phyloP scores from a whole-genome alignment of 2,329 filamentous ascomycete genomes.

The Fusarium chaquense region DNA sequence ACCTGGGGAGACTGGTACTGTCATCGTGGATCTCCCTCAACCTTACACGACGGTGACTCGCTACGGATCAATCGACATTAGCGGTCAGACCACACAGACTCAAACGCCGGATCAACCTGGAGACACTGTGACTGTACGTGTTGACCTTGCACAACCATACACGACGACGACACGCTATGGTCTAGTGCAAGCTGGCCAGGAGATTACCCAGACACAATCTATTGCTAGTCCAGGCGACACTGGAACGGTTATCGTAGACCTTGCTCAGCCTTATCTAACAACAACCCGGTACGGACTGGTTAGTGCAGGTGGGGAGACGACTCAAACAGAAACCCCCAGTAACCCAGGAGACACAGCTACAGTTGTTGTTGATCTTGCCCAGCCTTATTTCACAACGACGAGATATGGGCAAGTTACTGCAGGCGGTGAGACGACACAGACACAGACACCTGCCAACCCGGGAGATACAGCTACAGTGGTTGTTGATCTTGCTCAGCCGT shows the following conservation, averaged over 20 bases:
- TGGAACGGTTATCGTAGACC: not conserved
- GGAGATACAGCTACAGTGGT: not conserved
- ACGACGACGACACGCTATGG: not conserved
- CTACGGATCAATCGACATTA: not conserved
- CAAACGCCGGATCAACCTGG: not conserved
- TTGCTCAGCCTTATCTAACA: not conserved
- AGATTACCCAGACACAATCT: not conserved
- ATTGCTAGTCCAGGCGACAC: not conserved
- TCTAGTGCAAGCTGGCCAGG: not conserved
- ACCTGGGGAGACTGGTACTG: not conserved
- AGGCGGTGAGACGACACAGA: not conserved
- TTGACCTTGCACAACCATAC: not conserved
- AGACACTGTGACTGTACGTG: not conserved
- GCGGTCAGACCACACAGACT: not conserved
- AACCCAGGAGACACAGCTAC: not conserved
- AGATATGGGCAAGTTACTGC: not conserved
- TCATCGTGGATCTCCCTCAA: slow-evolving; percentile 3
- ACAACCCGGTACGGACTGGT: not conserved
- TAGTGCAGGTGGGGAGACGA: not conserved
- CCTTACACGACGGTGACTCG: not conserved
- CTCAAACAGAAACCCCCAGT: not conserved
- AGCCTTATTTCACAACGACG: not conserved
- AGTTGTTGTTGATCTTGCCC: not conserved
- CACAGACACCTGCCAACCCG: not conserved
- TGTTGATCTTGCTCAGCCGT: not conserved